phyloP scores from a whole-genome alignment of 306 rosid species.

The Cucurbita argyrosperma region DNA sequence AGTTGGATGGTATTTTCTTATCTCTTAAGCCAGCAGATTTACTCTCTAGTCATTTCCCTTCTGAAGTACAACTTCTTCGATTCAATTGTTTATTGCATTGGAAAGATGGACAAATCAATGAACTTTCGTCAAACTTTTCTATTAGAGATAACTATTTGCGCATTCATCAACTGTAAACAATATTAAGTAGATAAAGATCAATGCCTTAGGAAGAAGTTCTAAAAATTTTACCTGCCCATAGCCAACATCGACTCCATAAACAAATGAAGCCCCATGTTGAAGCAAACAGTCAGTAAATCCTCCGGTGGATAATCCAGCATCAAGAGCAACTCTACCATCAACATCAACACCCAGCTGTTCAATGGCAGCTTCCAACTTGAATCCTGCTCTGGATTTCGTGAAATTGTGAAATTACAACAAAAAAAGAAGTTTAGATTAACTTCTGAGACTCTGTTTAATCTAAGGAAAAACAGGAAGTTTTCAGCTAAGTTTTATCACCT shows the following conservation, averaged over 20 bases:
- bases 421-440: neutral
- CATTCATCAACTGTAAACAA: neutral
- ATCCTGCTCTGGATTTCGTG: constrained; percentile 56
- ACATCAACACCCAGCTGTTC: constrained; percentile 62
- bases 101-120: neutral
- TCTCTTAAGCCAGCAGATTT: neutral
- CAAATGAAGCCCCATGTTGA: constrained; percentile 80
- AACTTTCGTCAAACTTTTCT: neutral
- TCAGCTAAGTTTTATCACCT: constrained; percentile 48
- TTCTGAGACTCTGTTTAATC: neutral
- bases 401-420: neutral
- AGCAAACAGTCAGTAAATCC: constrained; percentile 94
- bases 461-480: neutral
- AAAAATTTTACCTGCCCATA: constrained; percentile 67
- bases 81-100: neutral
- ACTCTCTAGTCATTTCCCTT: neutral
- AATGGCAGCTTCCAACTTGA: constrained; percentile 89
- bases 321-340: constrained; percentile 76
- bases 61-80: neutral
- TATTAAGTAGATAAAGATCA: neutral
- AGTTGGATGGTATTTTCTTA: neutral
- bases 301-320: constrained; percentile 90
- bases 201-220: neutral
- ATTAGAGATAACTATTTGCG: neutral
- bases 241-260: constrained; percentile 90